Base-by-base conservation (phyloP, 2,329 filamentous ascomycete genomes). In the Thelonectria olida region DNA sequence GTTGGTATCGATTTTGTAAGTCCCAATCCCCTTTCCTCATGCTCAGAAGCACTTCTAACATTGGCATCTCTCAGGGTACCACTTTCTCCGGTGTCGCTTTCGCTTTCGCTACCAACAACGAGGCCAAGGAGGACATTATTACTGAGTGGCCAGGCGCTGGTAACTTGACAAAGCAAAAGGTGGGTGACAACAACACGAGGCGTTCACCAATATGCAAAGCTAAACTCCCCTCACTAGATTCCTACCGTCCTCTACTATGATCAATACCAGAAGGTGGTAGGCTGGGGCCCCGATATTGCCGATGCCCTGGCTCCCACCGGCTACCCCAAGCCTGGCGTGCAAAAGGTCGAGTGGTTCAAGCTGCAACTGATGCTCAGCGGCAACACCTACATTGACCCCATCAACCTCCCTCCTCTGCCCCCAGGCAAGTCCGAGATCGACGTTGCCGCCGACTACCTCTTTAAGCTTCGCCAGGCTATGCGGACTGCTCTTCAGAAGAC, bases 281-380 rank as follows among this genome's bases (percentile, higher is more conserved):
- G 96, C 72, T 99, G 96, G 96, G 96, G 96, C 64, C 94, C 95
- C 58, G 96, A 99, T 83, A 98, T 98, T 72, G 93, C 96, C 63
- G 95, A 98, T 80, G 96, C 96, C 66, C 87, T 98, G 67, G 95
- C 96, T 54, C 96, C 96, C 27, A 98, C 96, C 39, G 96, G 96
- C 65, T 98, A 98, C 78, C 96, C 96, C 70, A 98, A 98, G 83
- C 92, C 92, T 31, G 95, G 95, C 67, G 95, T 99, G 70, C 96
- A 98, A 80, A 98, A 98, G 82, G 95, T 98, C 22, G 96, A 98
- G 82, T 99, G 96, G 96, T 98, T 99, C 87, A 98, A 98, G 84
- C 87, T 99, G 69, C 96, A 99, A 82, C 88, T 99, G 58, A 98
- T 98, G 96, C 86, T 97, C 65, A 97, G 93, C 62, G 96, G 96